Conservation (phyloP, 768 basidiomycete species). For the Mycena vitilis region DNA sequence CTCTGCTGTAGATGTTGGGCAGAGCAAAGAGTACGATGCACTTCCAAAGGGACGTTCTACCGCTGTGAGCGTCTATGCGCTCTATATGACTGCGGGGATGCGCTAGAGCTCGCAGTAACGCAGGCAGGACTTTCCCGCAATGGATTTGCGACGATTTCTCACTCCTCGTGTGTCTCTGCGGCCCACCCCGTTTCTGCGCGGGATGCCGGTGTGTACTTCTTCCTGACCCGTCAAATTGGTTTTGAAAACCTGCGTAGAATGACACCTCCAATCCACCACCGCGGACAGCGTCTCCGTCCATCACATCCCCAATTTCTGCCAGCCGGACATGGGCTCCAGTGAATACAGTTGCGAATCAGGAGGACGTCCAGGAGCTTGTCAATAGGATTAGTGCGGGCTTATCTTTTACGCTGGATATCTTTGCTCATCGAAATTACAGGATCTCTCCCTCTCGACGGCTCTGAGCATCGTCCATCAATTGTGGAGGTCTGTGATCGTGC, state of each 20-base stretch:
- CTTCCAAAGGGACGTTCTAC: too few species aligned
- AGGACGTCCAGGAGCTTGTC: constrained; percentile 34
- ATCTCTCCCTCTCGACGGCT: constrained; percentile 29
- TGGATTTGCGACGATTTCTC: constrained; percentile 32
- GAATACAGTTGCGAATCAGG: constrained; percentile 34
- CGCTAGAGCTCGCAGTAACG: constrained; percentile 2
- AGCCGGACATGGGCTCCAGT: constrained; percentile 30
- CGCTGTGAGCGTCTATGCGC: too few species aligned
- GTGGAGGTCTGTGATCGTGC: constrained; percentile 33
- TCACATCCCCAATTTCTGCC: constrained; percentile 19
- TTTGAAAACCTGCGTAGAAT: not conserved
- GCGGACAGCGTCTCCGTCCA: constrained; percentile 2
- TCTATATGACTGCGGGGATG: too few species aligned
- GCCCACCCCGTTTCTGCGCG: constrained; percentile 28
- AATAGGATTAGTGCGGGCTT: constrained; percentile 26
- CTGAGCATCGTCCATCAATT: constrained; percentile 31
- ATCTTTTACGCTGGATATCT: not conserved
- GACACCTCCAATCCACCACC: not conserved
- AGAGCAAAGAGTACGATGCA: too few species aligned
- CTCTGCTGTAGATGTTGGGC: too few species aligned
- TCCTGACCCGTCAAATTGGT: not conserved
- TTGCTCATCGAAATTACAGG: not conserved
- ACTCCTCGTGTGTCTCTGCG: constrained; percentile 10
- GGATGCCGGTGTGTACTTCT: constrained; percentile 3
- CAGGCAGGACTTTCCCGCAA: not conserved